Evolutionary conservation across 768 basidiomycete genomes (phyloP), one percentile per base, ranked within the genome.

Genomic region (Russula vinacea): DNA sequence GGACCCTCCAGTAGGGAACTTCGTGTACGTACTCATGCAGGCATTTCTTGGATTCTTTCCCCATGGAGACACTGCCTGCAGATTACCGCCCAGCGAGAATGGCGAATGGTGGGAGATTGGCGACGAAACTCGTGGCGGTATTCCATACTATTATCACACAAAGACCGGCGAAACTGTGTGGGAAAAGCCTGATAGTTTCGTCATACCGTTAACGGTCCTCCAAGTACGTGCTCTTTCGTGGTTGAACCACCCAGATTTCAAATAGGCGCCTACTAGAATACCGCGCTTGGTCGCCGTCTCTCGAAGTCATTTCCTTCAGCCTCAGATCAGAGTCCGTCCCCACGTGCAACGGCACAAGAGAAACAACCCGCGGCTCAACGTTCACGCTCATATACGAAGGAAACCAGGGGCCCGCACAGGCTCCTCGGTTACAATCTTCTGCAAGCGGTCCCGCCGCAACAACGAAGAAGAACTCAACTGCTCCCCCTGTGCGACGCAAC

Each of bases 101-200:
- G 94, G 94, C 47, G 93, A 96, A 73, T 97, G 94, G 94, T 98
- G 94, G 94, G 94, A 97, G 74, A 81, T 97, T 64, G 80, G 80
- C 51, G 94, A 98, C 73, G 89, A 92, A 42, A 83, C 86, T 51
- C 82, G 92, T 57, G 89, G 86, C 51, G 91, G 91, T 35, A 78
- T 94, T 61, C 85, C 90, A 4, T 98, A 98, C 74, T 98, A 94
- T 76, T 95, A 96, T 76, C 94, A 95, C 71, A 97, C 94, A 11
- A 88, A 92, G 74, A 88, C 91, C 1, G 88, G 89, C 1, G 89
- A 92, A 70, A 96, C 94, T 1, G 88, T 92, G 40, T 98, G 94
- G 94, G 92, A 92, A 63, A 83, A 89, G n/a, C 94, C 94, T 16
- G 75, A 80, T 26, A 90, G 87, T 39, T 94, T 97, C 73, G 89